Evolutionary conservation across 257 asterid genomes (phyloP).

Genomic region (Leonotis leonurus): DNA sequence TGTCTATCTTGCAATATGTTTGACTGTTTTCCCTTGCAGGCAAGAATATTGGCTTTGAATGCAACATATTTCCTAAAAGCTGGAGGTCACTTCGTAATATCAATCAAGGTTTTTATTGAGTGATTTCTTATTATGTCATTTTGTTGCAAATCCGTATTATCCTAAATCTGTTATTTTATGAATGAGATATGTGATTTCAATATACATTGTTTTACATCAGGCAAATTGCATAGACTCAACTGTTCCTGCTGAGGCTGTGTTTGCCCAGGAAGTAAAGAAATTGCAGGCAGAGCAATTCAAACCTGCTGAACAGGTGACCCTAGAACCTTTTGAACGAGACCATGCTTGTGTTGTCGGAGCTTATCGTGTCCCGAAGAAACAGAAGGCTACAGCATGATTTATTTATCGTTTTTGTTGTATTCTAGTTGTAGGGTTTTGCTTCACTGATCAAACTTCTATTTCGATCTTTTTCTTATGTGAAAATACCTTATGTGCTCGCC

Average conservation of each 20-base stretch:
- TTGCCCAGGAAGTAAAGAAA: slow-evolving; percentile 81
- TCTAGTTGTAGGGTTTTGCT: too few species aligned
- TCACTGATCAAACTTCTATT: too few species aligned
- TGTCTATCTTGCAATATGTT: too few species aligned
- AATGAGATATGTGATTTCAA: too few species aligned
- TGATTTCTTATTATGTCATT: too few species aligned
- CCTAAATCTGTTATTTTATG: too few species aligned
- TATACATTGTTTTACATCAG: too few species aligned
- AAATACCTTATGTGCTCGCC: too few species aligned
- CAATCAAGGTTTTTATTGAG: not conserved
- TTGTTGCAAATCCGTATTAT: too few species aligned
- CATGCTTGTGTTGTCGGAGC: slow-evolving; percentile 52
- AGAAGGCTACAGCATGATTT: not conserved
- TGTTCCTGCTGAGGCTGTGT: slow-evolving; percentile 69
- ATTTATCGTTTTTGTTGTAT: too few species aligned
- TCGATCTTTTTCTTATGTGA: too few species aligned
- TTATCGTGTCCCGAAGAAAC: not conserved
- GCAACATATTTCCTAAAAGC: slow-evolving; percentile 74
- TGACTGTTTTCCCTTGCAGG: too few species aligned
- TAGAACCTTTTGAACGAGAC: slow-evolving; percentile 82
- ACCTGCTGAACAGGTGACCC: slow-evolving; percentile 72
- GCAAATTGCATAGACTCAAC: slow-evolving; percentile 68
- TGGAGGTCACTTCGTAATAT: slow-evolving; percentile 47
- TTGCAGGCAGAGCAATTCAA: slow-evolving; percentile 72
- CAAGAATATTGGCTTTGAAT: slow-evolving; percentile 67